These are phyloP conservation scores for Chalaropsis ovoidea DNA, from an alignment of 2,329 filamentous ascomycete species.

Conservation along the genomic window DNA sequence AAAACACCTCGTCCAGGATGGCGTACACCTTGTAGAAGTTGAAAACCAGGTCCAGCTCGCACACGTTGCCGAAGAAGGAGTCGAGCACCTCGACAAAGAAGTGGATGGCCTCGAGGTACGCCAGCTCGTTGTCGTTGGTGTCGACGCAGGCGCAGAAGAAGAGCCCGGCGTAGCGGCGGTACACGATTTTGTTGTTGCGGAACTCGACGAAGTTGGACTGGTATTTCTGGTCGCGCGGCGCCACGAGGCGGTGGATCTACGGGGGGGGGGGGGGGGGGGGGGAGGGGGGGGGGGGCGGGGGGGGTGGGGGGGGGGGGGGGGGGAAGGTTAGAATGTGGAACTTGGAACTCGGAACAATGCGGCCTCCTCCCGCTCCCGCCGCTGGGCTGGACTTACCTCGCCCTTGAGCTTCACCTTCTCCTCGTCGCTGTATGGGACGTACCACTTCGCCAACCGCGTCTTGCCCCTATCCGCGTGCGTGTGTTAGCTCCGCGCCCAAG, in stretches of 20 bases:
- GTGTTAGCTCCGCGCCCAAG: conserved; percentile 10
- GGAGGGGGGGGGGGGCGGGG: not conserved
- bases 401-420: conserved; percentile 99
- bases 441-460: conserved; percentile 97
- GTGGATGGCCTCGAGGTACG: conserved; percentile 93
- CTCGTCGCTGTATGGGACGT: conserved; percentile 95
- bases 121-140: conserved; percentile 96
- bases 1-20: conserved; percentile 94
- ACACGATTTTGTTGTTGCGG: conserved; percentile 91
- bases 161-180: conserved; percentile 90
- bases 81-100: conserved; percentile 99
- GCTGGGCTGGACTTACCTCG: conserved; percentile 64
- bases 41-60: conserved; percentile 85
- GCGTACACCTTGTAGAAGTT: conserved; percentile 88
- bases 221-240: conserved; percentile 96
- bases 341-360: too few species aligned
- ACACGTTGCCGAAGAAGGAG: conserved; percentile 98
- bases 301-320: too few species aligned
- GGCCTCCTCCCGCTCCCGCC: too few species aligned
- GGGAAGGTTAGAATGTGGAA: too few species aligned
- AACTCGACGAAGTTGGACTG: conserved; percentile 99
- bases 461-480: conserved; percentile 61
- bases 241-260: conserved; percentile 90
- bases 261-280: conserved; percentile 1
- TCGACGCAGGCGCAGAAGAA: conserved; percentile 99